Evolutionary conservation across 2,329 filamentous ascomycete genomes (phyloP).

Genomic region (Lasiodiplodia hormozganensis): DNA sequence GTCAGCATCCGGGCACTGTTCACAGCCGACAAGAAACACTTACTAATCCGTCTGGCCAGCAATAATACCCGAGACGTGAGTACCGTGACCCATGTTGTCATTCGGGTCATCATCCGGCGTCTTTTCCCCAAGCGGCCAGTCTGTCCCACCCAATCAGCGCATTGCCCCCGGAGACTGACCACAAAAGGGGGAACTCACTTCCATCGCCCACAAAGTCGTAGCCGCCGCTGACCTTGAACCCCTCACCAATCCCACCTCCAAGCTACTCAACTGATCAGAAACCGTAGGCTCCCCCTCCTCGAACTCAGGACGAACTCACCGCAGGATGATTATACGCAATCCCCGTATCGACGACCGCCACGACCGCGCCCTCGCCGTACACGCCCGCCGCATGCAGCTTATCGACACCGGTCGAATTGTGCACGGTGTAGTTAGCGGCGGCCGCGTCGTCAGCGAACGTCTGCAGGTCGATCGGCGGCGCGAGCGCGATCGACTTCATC

Average conservation of each 20-base stretch:
- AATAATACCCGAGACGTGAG: slow-evolving; percentile 62
- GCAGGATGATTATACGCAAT: slow-evolving; percentile 18
- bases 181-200: slow-evolving; percentile 32
- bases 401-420: slow-evolving; percentile 45
- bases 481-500: slow-evolving; percentile 3
- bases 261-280: slow-evolving; percentile 62
- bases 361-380: slow-evolving; percentile 54
- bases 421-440: slow-evolving; percentile 37
- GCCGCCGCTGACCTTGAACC: slow-evolving; percentile 65
- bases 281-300: too few relatives aligned
- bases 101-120: slow-evolving; percentile 60
- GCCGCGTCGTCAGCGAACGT: background rate
- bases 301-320: background rate
- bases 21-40: slow-evolving; percentile 31
- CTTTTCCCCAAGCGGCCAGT: slow-evolving; percentile 3
- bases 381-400: slow-evolving; percentile 52
- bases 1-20: slow-evolving; percentile 28
- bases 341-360: slow-evolving; percentile 54
- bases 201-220: slow-evolving; percentile 65
- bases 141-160: background rate
- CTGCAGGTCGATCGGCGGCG: background rate
- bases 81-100: slow-evolving; percentile 65
- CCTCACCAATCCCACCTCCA: slow-evolving; percentile 68
- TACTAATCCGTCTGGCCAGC: slow-evolving; percentile 60
- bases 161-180: too few relatives aligned